phyloP scores from a whole-genome alignment of 352 stramenopile genomes.

The Elongisporangium senticosum region DNA sequence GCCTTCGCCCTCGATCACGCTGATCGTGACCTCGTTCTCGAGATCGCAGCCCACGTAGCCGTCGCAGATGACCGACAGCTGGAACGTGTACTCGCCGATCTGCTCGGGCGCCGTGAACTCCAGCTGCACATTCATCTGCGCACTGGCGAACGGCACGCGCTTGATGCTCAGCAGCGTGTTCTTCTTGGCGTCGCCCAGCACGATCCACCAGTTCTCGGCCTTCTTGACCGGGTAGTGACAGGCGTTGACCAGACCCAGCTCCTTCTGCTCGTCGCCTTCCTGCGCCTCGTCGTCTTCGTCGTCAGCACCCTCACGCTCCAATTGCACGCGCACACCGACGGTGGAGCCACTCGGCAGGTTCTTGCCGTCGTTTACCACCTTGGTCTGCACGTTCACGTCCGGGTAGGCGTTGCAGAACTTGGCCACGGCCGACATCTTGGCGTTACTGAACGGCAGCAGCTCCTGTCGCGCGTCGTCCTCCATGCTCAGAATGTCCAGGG shows the following conservation, averaged over 20 bases:
- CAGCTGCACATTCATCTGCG: slow-evolving; percentile 81
- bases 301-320: slow-evolving; percentile 89
- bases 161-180: slow-evolving; percentile 98
- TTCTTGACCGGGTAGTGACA: slow-evolving; percentile 87
- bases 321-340: slow-evolving; percentile 82
- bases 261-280: slow-evolving; percentile 39
- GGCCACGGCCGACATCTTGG: slow-evolving; percentile 96
- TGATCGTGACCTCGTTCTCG: slow-evolving; percentile 90
- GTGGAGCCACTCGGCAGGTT: slow-evolving; percentile 88
- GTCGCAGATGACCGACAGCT: slow-evolving; percentile 99
- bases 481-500: slow-evolving; percentile 87
- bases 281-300: slow-evolving; percentile 89
- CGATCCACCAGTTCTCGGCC: slow-evolving; percentile 98
- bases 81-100: slow-evolving; percentile 91
- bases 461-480: slow-evolving; percentile 90
- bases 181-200: slow-evolving; percentile 93
- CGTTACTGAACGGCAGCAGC: slow-evolving; percentile 84
- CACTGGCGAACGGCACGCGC: slow-evolving; percentile 88
- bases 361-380: slow-evolving; percentile 88
- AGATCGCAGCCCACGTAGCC: slow-evolving; percentile 98
- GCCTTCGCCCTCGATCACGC: slow-evolving; percentile 41
- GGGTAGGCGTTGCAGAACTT: slow-evolving; percentile 99
- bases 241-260: slow-evolving; percentile 67
- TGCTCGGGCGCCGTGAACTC: slow-evolving; percentile 95
- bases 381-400: slow-evolving; percentile 94